A percentile compares a stretch with the other conserved stretches of the same genome.
Conservation (phyloP, 495 filamentous ascomycete genomes). For the Penicillium arizonense region DNA sequence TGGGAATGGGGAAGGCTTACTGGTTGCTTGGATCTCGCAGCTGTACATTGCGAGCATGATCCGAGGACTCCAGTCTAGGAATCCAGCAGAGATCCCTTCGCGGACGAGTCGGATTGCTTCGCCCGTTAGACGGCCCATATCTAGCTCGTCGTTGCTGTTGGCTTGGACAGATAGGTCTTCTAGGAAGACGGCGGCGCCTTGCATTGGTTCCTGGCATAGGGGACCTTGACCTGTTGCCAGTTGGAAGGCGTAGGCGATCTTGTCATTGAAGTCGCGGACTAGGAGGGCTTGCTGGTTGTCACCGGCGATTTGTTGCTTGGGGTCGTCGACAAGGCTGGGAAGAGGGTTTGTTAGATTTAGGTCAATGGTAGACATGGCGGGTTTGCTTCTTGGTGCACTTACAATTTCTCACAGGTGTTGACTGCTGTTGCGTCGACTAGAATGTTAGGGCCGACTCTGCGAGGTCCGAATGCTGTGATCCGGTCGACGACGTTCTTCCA, state of each 20-base stretch:
- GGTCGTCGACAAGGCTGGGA: slow-evolving; percentile 37
- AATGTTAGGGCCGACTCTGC: slow-evolving; percentile 82
- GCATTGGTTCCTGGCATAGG: slow-evolving; percentile 89
- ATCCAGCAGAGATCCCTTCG: slow-evolving; percentile 79
- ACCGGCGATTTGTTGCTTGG: slow-evolving; percentile 29
- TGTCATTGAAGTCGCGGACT: slow-evolving; percentile 79
- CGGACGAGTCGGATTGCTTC: slow-evolving; percentile 88
- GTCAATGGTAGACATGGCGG: neutral
- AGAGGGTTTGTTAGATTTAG: slow-evolving; percentile 9
- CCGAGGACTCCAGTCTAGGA: slow-evolving; percentile 93
- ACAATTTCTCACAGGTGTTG: slow-evolving; percentile 74
- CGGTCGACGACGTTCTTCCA: slow-evolving; percentile 78
- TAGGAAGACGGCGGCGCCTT: slow-evolving; percentile 88
- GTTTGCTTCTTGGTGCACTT: slow-evolving; percentile 25
- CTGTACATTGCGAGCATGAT: slow-evolving; percentile 98
- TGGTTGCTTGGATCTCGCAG: slow-evolving; percentile 93
- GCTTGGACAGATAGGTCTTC: slow-evolving; percentile 68
- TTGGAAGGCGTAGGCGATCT: slow-evolving; percentile 90
- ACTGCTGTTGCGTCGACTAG: slow-evolving; percentile 80
- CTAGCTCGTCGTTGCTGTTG: slow-evolving; percentile 56
- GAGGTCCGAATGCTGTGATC: slow-evolving; percentile 86
- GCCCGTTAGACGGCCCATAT: slow-evolving; percentile 82
- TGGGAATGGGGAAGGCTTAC: slow-evolving; percentile 46
- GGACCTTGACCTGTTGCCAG: slow-evolving; percentile 86
- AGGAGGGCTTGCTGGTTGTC: slow-evolving; percentile 54